Conservation (phyloP, 192 early-diverging fungal species). For the Backusella luteola region DNA sequence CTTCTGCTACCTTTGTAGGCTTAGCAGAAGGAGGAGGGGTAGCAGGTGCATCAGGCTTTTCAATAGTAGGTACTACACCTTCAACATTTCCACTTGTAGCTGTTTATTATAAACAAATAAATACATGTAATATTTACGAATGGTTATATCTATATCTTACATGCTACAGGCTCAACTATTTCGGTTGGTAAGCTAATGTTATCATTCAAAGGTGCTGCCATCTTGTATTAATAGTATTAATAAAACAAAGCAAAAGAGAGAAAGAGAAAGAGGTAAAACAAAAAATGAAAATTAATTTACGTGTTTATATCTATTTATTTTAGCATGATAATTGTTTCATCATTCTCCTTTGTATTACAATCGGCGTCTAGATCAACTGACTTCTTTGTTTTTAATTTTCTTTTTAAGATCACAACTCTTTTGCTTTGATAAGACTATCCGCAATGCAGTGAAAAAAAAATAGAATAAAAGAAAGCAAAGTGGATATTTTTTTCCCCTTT, state of each 20-base stretch:
- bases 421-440: background rate
- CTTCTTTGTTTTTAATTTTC: conserved; percentile 9
- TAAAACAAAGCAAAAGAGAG: background rate
- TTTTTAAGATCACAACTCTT: conserved; percentile 1
- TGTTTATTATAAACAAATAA: background rate
- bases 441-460: background rate
- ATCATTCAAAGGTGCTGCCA: background rate
- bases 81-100: background rate
- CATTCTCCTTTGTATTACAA: background rate
- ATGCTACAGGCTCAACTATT: background rate
- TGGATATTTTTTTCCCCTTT: background rate
- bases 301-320: conserved; percentile 11
- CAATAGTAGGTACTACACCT: background rate
- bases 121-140: background rate
- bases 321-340: conserved; percentile 6
- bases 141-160: background rate
- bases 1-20: background rate
- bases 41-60: background rate
- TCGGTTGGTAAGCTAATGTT: background rate
- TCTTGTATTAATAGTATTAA: background rate
- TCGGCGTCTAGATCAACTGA: conserved; percentile 5
- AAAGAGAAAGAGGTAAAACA: background rate
- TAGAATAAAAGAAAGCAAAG: background rate
- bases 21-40: conserved; percentile 11
- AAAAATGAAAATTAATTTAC: background rate